Base-by-base conservation (phyloP, 1,284 basidiomycete species). In the Naganishia liquefaciens region DNA sequence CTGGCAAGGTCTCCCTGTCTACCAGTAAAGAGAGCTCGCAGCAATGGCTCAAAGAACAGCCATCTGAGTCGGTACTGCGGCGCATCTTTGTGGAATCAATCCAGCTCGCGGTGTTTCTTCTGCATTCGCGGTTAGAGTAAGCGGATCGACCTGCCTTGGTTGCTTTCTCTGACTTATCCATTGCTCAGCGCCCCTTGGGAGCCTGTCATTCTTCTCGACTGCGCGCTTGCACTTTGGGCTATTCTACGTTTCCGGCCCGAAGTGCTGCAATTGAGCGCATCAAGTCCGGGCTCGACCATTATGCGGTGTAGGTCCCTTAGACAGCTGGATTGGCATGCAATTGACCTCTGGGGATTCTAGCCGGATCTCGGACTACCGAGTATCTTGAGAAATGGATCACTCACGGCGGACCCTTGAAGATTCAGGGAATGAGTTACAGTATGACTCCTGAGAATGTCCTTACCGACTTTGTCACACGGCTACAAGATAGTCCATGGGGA, bases 191-290 rank as follows among this genome's bases (percentile, higher is more conserved):
- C 70, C 13, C 65, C 72, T 19, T 54, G 70, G n/a, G 73, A 75
- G 60, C 62, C 71, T 4, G 69, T 73, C 42, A 73, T 71, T 66
- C 70, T 69, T 17, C 72, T 75, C 30, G 73, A 75, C 54, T 73
- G 70, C 33, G 73, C 72, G 6, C 54, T 75, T 10, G 55, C 72
- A 4, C 60, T 75, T n/a, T 75, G 73, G 73, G 72, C 70, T 13
- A 63, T 75, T 3, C 54, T 69, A 25, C 72, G 72, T 55, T 71
- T 72, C 43, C 71, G 71, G 13, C 61, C 64, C 17, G 64, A 72
- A 33, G 63, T 68, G 21, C 39, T 73, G n/a, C 54, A 60, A 2
- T 65, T 53, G 28, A 21, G 40, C 30, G 28, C 51, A 11, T 46
- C 51, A 9, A 47, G 51, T 27, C 33, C 61, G 5, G 61, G 61